Base-by-base conservation (phyloP, 768 basidiomycete species). In the Leccinum sublutescens region DNA sequence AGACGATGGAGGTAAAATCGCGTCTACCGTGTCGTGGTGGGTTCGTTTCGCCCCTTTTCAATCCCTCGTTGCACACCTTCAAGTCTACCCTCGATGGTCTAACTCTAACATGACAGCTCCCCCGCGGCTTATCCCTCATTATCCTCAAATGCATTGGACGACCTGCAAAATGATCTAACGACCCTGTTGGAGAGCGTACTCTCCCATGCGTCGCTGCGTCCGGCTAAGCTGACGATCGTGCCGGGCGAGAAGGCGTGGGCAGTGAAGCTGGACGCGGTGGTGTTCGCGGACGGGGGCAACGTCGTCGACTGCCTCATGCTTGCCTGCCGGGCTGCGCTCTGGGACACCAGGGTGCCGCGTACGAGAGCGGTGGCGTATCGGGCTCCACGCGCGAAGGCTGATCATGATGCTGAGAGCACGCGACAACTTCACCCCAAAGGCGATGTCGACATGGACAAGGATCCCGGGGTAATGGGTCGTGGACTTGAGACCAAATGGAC, bases 121-220 rank as follows among this genome's bases (percentile, higher is more conserved):
- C 89, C 90, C 6, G 82, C 87, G 31, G 91, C 92, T 2, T 93
- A 93, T 67, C 87, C 92, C 1, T 79, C 85, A 52, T 76, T 89
- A 50, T 79, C 87, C 0, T 74, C 83, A 3, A 74, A 75, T 29
- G 83, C 85, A 8, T 68, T 94, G 5, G 92, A 94, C 45, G 91
- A 93, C 54, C 78, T 92, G 0, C 88, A 90, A 62, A 78, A 86
- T 55, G 92, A 93, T 71, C 75, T 91, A 60, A 83, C 87, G 0
- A 76, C 80, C 6, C 70, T 88, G 4, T 64, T 95, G 25, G 78
- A 85, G 63, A 79, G 83, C 56, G 85, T 85, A 0, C 79, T 94
- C 62, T 78, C 86, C 0, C 86, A 91, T 71, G 75, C 79, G 0
- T 84, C 89, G 1, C 74, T 91, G 15, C 85, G 83, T 52, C 90